Percentiles rank a stretch among this genome's conserved stretches.
Evolutionary conservation across 164 flowering plant species (phyloP).

Genomic region (Chloranthus sessilifolius): DNA sequence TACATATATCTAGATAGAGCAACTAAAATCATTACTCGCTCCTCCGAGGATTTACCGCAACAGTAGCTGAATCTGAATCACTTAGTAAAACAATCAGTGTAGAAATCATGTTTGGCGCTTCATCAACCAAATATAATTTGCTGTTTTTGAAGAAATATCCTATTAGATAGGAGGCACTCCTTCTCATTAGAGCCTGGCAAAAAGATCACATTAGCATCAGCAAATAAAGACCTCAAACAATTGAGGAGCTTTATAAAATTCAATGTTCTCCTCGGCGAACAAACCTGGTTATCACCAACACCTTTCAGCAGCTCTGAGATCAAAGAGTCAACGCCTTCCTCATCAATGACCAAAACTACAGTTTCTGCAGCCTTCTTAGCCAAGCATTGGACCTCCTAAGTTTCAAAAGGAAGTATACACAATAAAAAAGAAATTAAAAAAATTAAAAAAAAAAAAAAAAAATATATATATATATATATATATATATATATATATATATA

Average conservation of each 20-base stretch:
- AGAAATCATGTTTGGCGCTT: constrained; percentile 86
- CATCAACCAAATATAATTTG: constrained; percentile 90
- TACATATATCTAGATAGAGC: neutral
- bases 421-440: neutral
- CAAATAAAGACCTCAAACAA: neutral
- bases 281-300: constrained; percentile 73
- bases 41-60: constrained; percentile 40
- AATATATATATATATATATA: neutral
- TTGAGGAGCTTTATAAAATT: no score
- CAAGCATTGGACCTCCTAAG: constrained; percentile 66
- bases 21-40: neutral
- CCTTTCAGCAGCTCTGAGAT: constrained; percentile 86
- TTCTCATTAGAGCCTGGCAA: constrained; percentile 67
- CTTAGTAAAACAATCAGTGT: constrained; percentile 81
- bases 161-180: constrained; percentile 70
- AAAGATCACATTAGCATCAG: neutral
- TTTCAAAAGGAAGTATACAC: constrained; percentile 6
- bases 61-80: constrained; percentile 82
- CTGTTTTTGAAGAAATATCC: constrained; percentile 93
- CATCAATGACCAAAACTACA: constrained; percentile 90
- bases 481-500: no score
- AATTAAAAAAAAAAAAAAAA: neutral
- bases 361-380: constrained; percentile 97
- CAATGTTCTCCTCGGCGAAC: neutral
- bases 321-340: constrained; percentile 83